Percentiles rank a stretch among this genome's conserved stretches.
These are phyloP conservation scores for Truncatella angustata DNA, from an alignment of 2,329 filamentous ascomycete genomes.

Conservation along the genomic window DNA sequence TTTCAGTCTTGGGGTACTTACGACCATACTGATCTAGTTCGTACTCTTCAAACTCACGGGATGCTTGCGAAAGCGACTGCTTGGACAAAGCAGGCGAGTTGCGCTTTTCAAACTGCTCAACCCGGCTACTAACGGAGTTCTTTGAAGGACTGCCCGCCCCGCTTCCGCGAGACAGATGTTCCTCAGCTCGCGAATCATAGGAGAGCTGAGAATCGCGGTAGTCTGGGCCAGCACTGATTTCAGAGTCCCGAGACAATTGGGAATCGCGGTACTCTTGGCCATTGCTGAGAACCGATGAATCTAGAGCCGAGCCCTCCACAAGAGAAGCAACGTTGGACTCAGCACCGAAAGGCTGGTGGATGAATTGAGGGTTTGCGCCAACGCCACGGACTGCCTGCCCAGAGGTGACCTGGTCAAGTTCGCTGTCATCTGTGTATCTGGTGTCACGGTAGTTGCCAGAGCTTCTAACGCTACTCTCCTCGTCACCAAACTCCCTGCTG, in stretches of 20 bases:
- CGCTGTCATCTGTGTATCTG: constrained; percentile 51
- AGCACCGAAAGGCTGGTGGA: constrained; percentile 69
- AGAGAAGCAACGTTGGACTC: constrained; percentile 91
- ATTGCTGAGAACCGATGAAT: constrained; percentile 65
- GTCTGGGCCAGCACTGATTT: constrained; percentile 57
- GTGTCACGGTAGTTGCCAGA: constrained; percentile 53
- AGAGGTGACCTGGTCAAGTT: constrained; percentile 58
- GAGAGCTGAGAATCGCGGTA: constrained; percentile 2
- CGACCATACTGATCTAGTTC: constrained; percentile 58
- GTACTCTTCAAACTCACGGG: constrained; percentile 52
- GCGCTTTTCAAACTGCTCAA: constrained; percentile 28
- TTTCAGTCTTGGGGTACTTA: constrained; percentile 47
- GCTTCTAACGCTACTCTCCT: constrained; percentile 54
- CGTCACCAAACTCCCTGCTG: constrained; percentile 55
- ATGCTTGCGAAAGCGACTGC: constrained; percentile 27
- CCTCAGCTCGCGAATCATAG: constrained; percentile 19
- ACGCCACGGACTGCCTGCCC: constrained; percentile 70
- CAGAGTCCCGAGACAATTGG: too few relatives aligned
- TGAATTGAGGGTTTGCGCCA: constrained; percentile 72
- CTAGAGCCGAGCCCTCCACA: constrained; percentile 68
- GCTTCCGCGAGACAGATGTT: constrained; percentile 2
- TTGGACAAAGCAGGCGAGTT: constrained; percentile 17
- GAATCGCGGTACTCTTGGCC: constrained; percentile 47
- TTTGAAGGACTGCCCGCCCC: constrained; percentile 31
- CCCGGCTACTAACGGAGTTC: constrained; percentile 34